Conservation (phyloP, 2,329 filamentous ascomycete species). For the Apiospora kogelbergensis region DNA sequence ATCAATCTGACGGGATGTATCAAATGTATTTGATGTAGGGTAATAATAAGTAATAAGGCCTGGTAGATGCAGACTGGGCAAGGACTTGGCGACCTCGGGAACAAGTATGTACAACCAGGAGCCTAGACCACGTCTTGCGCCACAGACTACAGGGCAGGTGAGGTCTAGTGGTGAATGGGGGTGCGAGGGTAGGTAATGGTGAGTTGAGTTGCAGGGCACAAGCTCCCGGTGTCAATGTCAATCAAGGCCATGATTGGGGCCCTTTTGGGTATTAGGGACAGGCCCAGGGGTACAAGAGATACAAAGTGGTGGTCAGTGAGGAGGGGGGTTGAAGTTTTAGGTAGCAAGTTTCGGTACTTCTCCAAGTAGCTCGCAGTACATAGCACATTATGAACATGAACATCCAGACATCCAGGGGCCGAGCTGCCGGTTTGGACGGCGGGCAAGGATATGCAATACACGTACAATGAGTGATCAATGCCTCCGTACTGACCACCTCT, state of each 20-base stretch:
- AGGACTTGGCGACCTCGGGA: slow-evolving; percentile 11
- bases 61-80: slow-evolving; percentile 4
- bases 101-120: slow-evolving; percentile 3
- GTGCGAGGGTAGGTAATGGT: neutral
- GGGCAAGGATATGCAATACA: neutral
- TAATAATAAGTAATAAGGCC: neutral
- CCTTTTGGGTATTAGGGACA: neutral
- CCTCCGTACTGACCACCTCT: neutral
- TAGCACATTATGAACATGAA: neutral
- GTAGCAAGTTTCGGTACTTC: neutral
- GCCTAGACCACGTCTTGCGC: slow-evolving; percentile 11
- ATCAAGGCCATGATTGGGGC: neutral
- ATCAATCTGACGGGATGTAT: slow-evolving; percentile 2
- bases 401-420: neutral
- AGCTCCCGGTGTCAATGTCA: slow-evolving; percentile 5
- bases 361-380: neutral
- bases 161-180: neutral
- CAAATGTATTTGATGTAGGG: slow-evolving; percentile 3
- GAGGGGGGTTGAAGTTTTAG: neutral
- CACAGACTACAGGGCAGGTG: neutral
- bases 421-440: neutral
- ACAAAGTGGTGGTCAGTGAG: neutral
- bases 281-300: neutral
- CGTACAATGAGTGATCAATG: neutral
- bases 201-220: neutral